Base-by-base conservation (phyloP, 768 basidiomycete genomes). In the Chalciporus sphaerocephalus region DNA sequence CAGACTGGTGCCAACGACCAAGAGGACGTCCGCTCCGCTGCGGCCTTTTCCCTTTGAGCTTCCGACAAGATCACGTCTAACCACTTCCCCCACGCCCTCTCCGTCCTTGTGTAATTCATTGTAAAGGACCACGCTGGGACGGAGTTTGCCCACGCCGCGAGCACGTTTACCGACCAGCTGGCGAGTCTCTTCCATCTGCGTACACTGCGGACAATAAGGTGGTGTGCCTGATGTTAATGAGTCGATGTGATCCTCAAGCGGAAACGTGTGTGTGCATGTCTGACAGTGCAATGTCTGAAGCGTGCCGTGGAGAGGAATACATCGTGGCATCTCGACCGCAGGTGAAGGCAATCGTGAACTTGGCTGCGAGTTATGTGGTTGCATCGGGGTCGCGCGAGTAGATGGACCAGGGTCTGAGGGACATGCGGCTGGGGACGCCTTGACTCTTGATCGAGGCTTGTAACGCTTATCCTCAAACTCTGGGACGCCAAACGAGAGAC, bases 1-100 rank as follows among this genome's bases (percentile, higher is more conserved):
- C 47, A 96, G 68, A 64, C 87, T 92, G 45, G 92, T 95, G 35
- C 93, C 93, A 15, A 90, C 92, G 12, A 96, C 92, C 42, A 96
- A 67, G 28, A 96, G 69, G 36, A 92, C 64, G 67, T 96, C 93
- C 7, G 91, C 88, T 4, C 85, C 80, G 37, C 77, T 78, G 48
- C 81, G 72, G 2, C 82, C 81, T 55, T 81, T 85, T 12, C 82
- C 79, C 52, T 79, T 79, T 3, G 74, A 78, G 7, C 77, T 72
- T 7, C 88, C 87, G 43, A 89, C 73, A 44, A 95, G 68, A 61
- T 96, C 93, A 52, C 77, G 79, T 56, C 81, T 70, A n/a, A 93
- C 89, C 17, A 85, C 76, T 43, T 87, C 81, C 1, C 93, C 93
- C 2, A 95, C 90, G 17, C 81, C 80, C 55, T 93, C 89, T 4